Conservation (phyloP, 805 yeast genomes). For the Ogataea populi-albae region DNA sequence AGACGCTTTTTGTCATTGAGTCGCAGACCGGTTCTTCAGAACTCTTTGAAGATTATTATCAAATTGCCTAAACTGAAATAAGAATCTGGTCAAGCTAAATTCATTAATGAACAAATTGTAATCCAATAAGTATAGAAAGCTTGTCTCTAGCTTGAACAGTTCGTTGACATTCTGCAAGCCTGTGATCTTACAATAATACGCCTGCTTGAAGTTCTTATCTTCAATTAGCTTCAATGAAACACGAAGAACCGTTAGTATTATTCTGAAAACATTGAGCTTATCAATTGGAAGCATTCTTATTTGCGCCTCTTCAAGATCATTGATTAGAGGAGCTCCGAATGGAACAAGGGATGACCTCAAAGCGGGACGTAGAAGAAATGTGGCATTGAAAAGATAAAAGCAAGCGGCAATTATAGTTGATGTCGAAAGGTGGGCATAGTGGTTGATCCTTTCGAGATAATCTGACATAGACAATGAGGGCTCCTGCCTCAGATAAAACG, state of each 20-base stretch:
- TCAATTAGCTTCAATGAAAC: conserved; percentile 41
- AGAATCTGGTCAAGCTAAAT: conserved; percentile 31
- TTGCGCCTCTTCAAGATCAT: conserved; percentile 1
- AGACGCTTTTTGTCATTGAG: too few species aligned
- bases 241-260: conserved; percentile 38
- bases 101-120: conserved; percentile 41
- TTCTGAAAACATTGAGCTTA: conserved; percentile 37
- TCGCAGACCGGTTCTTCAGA: too few species aligned
- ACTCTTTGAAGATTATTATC: conserved; percentile 18
- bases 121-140: conserved; percentile 40
- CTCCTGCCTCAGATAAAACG: conserved; percentile 31
- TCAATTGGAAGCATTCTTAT: conserved; percentile 32
- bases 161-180: conserved; percentile 41
- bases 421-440: conserved; percentile 30
- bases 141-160: conserved; percentile 38
- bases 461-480: conserved; percentile 28
- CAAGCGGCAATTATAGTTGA: conserved; percentile 32
- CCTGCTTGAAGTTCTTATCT: conserved; percentile 43
- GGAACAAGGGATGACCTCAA: conserved; percentile 14
- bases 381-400: conserved; percentile 29
- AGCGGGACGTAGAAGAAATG: conserved; percentile 26
- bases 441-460: conserved; percentile 33
- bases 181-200: conserved; percentile 41
- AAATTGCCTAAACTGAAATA: conserved; percentile 30
- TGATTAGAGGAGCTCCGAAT: conserved; percentile 6